Base-by-base conservation (phyloP, 805 yeast species). In the Sugiyamaella boreocaroliniensis region DNA sequence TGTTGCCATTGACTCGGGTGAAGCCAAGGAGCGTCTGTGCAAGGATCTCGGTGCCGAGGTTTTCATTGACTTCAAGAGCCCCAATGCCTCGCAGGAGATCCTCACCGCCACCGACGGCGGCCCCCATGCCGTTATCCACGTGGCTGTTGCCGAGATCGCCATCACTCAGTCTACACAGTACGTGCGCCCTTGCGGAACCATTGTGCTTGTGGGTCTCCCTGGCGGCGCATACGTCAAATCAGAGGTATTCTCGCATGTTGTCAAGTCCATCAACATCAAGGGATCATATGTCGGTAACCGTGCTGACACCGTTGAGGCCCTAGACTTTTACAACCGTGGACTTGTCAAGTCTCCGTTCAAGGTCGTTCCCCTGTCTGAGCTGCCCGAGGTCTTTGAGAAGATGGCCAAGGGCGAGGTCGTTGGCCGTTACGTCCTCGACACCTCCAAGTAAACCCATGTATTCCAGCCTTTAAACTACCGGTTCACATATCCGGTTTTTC, bases 211-310 rank as follows among this genome's bases (percentile, higher is more conserved):
- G 61, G 89, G 89, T 64, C 74, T 88, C 64, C 95, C 95, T 63
- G 86, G 89, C 26, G 83, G 82, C 63, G 92, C 93, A 58, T 78
- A 79, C 69, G 80, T 82, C 64, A 75, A 76, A 60, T 80, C 89
- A 42, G 78, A 80, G 53, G 88, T 88, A 51, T 84, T 86, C 75
- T 73, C 76, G 59, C 81, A 85, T 49, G 95, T 87, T 55, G 83
- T 85, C 61, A 84, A 79, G 72, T 80, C 87, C 54, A 75, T 85
- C 68, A 74, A 75, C 65, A 83, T 87, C 67, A 80, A 76, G 69
- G 95, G 93, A 62, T 86, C 95, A 50, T 85, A 85, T 67, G 95
- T 87, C 58, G 96, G 95, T 64, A 86, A 86, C 81, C 83, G 95
- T 73, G 85, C 85, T 59, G 96, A 88, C 72, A 80, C 92, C 59